phyloP scores from a whole-genome alignment of 306 rosid species.

The Betula pendula region DNA sequence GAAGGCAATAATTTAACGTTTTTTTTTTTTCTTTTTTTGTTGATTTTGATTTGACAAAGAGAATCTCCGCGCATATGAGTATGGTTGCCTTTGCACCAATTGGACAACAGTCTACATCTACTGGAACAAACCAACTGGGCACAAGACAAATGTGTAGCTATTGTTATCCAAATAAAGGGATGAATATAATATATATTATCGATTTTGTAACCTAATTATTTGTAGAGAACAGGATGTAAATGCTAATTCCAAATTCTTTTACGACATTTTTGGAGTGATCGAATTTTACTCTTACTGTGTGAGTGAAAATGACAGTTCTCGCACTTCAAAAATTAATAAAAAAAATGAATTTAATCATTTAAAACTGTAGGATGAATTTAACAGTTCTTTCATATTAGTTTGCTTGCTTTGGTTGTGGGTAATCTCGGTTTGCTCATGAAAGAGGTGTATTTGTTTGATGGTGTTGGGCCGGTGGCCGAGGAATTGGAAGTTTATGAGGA shows the following conservation, averaged over 20 bases:
- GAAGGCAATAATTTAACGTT: background rate
- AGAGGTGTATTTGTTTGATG: conserved; percentile 1
- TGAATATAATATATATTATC: background rate
- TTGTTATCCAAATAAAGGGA: background rate
- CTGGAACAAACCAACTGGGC: background rate
- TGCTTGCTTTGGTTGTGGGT: background rate
- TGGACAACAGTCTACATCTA: background rate
- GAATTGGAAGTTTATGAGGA: conserved; percentile 14
- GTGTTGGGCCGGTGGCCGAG: background rate
- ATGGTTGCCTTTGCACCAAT: background rate
- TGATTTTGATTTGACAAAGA: background rate
- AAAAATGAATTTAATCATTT: no score
- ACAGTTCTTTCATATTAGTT: background rate
- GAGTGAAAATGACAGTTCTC: conserved; percentile 1
- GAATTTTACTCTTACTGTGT: background rate
- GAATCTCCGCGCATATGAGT: background rate
- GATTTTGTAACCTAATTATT: background rate
- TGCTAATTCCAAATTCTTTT: background rate
- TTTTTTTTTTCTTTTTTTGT: no score
- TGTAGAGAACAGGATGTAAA: background rate
- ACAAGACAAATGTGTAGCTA: background rate
- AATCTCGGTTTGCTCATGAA: background rate
- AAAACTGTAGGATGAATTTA: background rate
- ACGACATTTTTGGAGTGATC: background rate
- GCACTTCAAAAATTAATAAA: background rate